phyloP scores from a whole-genome alignment of 1,284 basidiomycete genomes.

The Volvariella surrecta region DNA sequence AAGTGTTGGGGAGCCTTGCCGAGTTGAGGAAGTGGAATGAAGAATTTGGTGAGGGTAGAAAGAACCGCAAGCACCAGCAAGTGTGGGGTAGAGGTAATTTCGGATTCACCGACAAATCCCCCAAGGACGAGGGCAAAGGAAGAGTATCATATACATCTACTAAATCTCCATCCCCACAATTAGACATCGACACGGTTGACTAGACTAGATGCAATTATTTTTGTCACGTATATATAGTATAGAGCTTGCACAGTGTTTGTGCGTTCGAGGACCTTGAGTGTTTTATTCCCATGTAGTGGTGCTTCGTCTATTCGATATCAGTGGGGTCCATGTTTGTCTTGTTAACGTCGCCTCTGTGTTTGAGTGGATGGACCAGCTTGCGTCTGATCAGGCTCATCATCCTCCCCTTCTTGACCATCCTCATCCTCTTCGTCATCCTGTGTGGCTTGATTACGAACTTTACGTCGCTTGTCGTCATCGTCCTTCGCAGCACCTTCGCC shows the following conservation, averaged over 20 bases:
- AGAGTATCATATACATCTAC: constrained; percentile 22
- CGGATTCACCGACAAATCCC: constrained; percentile 50
- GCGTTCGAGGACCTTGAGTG: too few species aligned
- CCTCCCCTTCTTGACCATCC: constrained; percentile 17
- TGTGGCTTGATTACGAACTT: constrained; percentile 30
- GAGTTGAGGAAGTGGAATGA: constrained; percentile 89
- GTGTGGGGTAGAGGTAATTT: constrained; percentile 72
- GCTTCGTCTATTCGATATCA: too few species aligned
- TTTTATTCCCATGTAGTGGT: too few species aligned
- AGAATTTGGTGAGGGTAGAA: constrained; percentile 79
- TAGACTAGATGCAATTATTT: too few species aligned
- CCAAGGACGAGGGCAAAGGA: constrained; percentile 28
- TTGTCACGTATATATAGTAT: too few species aligned
- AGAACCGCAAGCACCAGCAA: constrained; percentile 47
- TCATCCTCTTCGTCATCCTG: constrained; percentile 34
- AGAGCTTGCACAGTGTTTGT: too few species aligned
- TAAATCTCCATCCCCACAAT: too few species aligned
- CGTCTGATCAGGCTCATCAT: constrained; percentile 12
- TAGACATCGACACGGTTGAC: too few species aligned
- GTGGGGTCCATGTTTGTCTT: constrained; percentile 11
- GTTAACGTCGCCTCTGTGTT: constrained; percentile 9
- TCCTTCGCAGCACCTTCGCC: constrained; percentile 59
- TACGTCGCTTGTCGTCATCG: constrained; percentile 42
- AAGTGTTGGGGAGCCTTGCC: constrained; percentile 68
- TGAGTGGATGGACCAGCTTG: constrained; percentile 10